These are phyloP conservation scores for Paxillus rubicundulus DNA, from an alignment of 768 basidiomycete genomes.

Conservation along the genomic window DNA sequence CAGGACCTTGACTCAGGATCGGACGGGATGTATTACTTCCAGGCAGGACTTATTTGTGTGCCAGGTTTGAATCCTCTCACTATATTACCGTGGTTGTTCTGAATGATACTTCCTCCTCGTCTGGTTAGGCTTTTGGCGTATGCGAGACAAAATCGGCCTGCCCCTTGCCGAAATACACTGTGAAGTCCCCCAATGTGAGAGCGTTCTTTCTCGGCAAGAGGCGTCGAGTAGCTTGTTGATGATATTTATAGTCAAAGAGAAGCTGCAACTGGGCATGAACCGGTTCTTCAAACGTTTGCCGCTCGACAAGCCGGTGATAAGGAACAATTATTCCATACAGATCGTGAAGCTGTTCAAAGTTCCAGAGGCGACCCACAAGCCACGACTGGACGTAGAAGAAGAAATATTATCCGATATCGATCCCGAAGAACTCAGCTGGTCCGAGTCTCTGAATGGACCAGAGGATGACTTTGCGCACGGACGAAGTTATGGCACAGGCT, in stretches of 20 bases:
- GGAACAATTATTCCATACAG: slow-evolving; percentile 66
- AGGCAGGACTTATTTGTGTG: slow-evolving; percentile 68
- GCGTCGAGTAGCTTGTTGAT: not conserved
- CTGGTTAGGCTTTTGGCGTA: slow-evolving; percentile 68
- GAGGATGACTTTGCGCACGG: slow-evolving; percentile 44
- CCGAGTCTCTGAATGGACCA: slow-evolving; percentile 48
- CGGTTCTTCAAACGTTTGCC: slow-evolving; percentile 69
- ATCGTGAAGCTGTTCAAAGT: slow-evolving; percentile 28
- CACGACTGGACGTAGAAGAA: not conserved
- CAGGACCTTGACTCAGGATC: slow-evolving; percentile 38
- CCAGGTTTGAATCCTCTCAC: slow-evolving; percentile 44
- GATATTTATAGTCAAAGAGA: slow-evolving; percentile 52
- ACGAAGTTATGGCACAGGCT: slow-evolving; percentile 16
- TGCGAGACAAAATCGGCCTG: slow-evolving; percentile 75
- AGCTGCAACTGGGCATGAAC: slow-evolving; percentile 61
- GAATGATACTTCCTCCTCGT: not conserved
- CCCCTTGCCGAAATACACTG: slow-evolving; percentile 77
- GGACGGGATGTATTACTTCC: slow-evolving; percentile 74
- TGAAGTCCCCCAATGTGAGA: slow-evolving; percentile 69
- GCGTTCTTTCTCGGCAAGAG: not conserved
- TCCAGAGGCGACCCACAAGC: slow-evolving; percentile 5
- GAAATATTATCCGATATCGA: slow-evolving; percentile 38
- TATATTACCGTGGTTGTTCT: not conserved
- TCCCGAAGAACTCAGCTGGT: slow-evolving; percentile 69
- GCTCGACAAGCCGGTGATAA: slow-evolving; percentile 66